Evolutionary conservation across 2,329 filamentous ascomycete species (phyloP).

Genomic region (Xylaria sp.): DNA sequence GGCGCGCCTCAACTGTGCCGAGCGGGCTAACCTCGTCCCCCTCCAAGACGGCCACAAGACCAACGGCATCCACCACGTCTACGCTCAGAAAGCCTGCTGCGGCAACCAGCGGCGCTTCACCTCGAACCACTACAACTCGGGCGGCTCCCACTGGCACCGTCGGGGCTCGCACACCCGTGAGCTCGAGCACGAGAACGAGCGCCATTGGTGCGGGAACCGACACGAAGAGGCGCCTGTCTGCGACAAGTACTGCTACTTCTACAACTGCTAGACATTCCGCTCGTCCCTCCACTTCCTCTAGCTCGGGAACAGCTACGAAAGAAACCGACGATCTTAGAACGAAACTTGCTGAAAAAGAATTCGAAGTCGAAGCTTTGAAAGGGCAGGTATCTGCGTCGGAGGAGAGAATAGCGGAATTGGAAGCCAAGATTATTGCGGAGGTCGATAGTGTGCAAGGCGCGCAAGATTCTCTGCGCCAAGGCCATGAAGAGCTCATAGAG

Average conservation of each 20-base stretch:
- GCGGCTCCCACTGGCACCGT: conserved; percentile 51
- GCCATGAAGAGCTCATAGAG: conserved; percentile 60
- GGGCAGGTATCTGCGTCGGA: conserved; percentile 65
- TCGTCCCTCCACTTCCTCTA: conserved; percentile 55
- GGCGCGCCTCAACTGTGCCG: conserved; percentile 58
- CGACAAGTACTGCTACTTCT: conserved; percentile 50
- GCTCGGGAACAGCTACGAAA: conserved; percentile 58
- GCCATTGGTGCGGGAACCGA: conserved; percentile 56
- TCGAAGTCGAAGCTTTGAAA: conserved; percentile 67
- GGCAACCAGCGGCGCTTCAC: conserved; percentile 43
- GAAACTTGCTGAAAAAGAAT: conserved; percentile 67
- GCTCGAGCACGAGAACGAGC: conserved; percentile 49
- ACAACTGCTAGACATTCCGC: conserved; percentile 55
- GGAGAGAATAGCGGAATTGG: conserved; percentile 65
- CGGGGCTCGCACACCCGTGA: conserved; percentile 42
- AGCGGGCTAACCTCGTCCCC: conserved; percentile 52
- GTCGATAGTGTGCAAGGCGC: conserved; percentile 51
- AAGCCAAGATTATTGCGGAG: conserved; percentile 60
- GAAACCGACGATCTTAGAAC: conserved; percentile 69
- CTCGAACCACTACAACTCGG: conserved; percentile 52
- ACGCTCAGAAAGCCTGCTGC: conserved; percentile 48
- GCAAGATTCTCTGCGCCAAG: conserved; percentile 55
- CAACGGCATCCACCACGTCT: conserved; percentile 49
- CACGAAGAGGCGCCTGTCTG: conserved; percentile 68
- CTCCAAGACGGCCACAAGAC: conserved; percentile 50